Evolutionary conservation across 1,284 basidiomycete species (phyloP), one percentile per base, ranked within the genome.

Genomic region (Hemileia vastatrix): DNA sequence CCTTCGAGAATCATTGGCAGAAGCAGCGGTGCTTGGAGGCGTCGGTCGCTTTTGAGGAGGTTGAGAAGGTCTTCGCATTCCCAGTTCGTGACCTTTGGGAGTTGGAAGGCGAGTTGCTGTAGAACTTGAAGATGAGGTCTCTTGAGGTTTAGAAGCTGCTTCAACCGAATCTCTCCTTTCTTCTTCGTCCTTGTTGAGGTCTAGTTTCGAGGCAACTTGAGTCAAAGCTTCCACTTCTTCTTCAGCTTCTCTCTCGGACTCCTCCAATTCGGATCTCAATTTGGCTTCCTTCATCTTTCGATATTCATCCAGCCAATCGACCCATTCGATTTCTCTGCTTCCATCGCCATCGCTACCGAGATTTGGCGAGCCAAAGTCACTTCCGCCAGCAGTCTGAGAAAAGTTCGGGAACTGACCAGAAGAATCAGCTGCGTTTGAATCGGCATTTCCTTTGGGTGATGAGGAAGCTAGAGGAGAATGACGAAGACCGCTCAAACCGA

Each of bases 231-330:
- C n/a, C n/a, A n/a, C n/a, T n/a, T n/a, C n/a, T n/a, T n/a, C n/a
- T n/a, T n/a, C 0, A 61, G 43, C 5, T 63, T 59, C 6, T 8
- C n/a, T 62, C 61, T 13, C 57, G 52, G n/a, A 27, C 59, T 3
- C 65, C 63, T 3, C 54, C 59, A 13, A 31, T 64, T 79, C 78
- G 0, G 79, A 77, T 23, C 76, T 67, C 33, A 81, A 76, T 70
- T 81, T 81, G 53, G 78, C 79, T 51, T 79, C 79, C 69, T 82
- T 82, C 76, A 79, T 78, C 60, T 77, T 75, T 58, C 79, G 78
- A 68, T 82, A 82, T 67, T 79, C 79, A 69, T 82, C 81, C 59
- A 81, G 74, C 81, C 81, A 82, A 65, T 82, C 81, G 27, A 82
- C 79, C 81, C 81, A 82, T 66, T 81, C 81, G 60, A 82, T 79